Base-by-base conservation (phyloP, 805 yeast species). In the Metahyphopichia silvanorum region DNA sequence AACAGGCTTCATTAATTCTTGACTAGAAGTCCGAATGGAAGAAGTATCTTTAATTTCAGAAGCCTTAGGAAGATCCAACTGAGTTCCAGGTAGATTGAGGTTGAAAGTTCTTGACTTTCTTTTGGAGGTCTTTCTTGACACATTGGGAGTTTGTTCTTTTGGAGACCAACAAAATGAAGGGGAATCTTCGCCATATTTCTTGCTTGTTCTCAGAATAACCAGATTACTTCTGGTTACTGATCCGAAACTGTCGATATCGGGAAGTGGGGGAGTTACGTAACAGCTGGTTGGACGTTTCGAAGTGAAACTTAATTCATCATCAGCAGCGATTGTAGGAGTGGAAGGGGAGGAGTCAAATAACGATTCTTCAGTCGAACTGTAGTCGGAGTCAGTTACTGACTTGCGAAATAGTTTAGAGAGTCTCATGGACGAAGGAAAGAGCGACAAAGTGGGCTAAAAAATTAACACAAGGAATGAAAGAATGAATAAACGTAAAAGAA, bases 241-340 rank as follows among this genome's bases (percentile, higher is more conserved):
- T 19, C 21, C 7, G 21, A 19, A 10, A 19, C 10, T 19, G 10
- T 19, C 9, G 21, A 10, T 19, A 10, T 19, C 21, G 24, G 34
- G 34, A 21, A 46, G 34, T 7, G 50, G 52, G 11, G 48, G 48
- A 5, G 52, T 47, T 8, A 34, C 38, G 29, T 42, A 45, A 27
- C 42, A 35, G 27, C 51, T 47, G 14, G 32, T 41, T 18, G 49
- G 27, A 5, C 27, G 46, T 31, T 47, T 36, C 16, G 32, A 21
- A 21, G 18, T 16, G 16, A 23, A 19, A 15, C 29, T 31, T 24
- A 22, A n/a, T 8, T 27, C 30, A 20, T 22, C 30, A 13, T 7
- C 17, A 13, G 24, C 13, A 16, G 13, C n/a, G 5, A 10, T 24
- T 5, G 24, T 16, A 6, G 26, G 15, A 21, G 38, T 40, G 18